phyloP scores from a whole-genome alignment of 78 protist genomes.

The slime mould (Dictyostelium discoideum) region dicty_2.7 NC_007091.3:609001-609500 shows the following conservation, averaged over 20 bases:
- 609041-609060: background rate
- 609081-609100: background rate
- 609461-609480: conserved; percentile 33
- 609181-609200: conserved; percentile 37
- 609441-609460: conserved; percentile 12
- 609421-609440: conserved; percentile 31
- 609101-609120: background rate
- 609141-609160: conserved; percentile 8
- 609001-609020: background rate
- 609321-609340: conserved; percentile 47
- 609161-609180: background rate
- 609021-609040: background rate
- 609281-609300: conserved; percentile 16
- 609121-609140: background rate
- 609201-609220: conserved; percentile 79
- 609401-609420: conserved; percentile 59
- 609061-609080: background rate
- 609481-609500: conserved; percentile 36
- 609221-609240: conserved; percentile 65
- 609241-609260: conserved; percentile 50
- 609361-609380: background rate
- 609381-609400: conserved; percentile 66
- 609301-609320: conserved; percentile 65
- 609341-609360: conserved; percentile 60
- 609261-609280: conserved; percentile 34